phyloP scores from a whole-genome alignment of 108 stramenopile species.

The Phaeodactylum tricornutum region DNA sequence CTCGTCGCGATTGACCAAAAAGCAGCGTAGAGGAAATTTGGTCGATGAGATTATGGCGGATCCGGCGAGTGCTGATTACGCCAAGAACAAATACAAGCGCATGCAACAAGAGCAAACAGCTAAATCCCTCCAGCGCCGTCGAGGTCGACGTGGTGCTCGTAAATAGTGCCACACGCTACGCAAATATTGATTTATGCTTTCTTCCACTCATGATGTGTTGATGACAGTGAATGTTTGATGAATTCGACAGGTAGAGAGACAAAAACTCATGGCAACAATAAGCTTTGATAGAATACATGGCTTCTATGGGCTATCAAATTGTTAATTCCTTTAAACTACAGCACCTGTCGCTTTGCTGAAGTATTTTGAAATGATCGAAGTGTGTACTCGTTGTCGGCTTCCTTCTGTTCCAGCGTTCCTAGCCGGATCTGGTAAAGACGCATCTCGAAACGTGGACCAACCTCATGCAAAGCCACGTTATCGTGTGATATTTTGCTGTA shows the following conservation, averaged over 20 bases:
- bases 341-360: slow-evolving; percentile 74
- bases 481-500: slow-evolving; percentile 77
- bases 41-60: slow-evolving; percentile 89
- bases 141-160: neutral
- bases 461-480: slow-evolving; percentile 86
- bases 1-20: slow-evolving; percentile 79
- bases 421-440: slow-evolving; percentile 89
- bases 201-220: no score
- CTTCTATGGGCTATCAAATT: no score
- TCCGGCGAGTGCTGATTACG: slow-evolving; percentile 32
- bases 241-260: no score
- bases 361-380: slow-evolving; percentile 97
- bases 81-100: slow-evolving; percentile 49
- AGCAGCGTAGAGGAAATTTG: slow-evolving; percentile 68
- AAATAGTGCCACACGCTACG: no score
- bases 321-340: no score
- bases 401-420: slow-evolving; percentile 92
- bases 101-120: slow-evolving; percentile 50
- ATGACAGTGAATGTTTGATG: no score
- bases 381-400: slow-evolving; percentile 97
- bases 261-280: no score
- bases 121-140: neutral
- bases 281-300: no score
- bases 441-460: slow-evolving; percentile 99
- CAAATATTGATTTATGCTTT: no score